Evolutionary conservation across 148 eudicot species (phyloP), one percentile per base, ranked within the genome.

Genomic region (Rhododendron vialii): DNA sequence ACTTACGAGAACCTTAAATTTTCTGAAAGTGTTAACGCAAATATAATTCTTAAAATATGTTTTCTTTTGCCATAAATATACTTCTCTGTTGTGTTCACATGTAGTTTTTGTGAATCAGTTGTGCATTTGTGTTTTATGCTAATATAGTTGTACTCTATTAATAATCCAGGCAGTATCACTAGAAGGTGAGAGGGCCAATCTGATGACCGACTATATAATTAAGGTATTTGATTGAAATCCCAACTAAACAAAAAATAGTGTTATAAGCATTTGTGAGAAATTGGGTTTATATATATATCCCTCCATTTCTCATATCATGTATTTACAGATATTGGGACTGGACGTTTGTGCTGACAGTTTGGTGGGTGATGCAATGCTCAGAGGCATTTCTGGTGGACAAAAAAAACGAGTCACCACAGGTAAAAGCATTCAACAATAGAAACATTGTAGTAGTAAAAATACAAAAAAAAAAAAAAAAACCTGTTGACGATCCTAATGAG

Each of bases 371-470:
- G 91, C 87, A 86, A 93, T 93, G 93, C 73, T 92, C 7, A 85
- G 94, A 78, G 96, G 96, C 36, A 92, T 93, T 26, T 93, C 96
- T 3, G 94, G 96, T 36, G 96, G 94, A 20, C 93, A 92, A 59
- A 91, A 87, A 82, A 93, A 93, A 71, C 87, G 96, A 41, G 91
- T 93, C 26, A 92, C 96, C 2, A 92, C 92, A 78, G 94, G 96
- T 88, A 83, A 78, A 71, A 71, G 67, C 10, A 79, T 80, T 74
- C n/a, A 84, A 13, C 59, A 5, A 71, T 24, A 24, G 11, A 63
- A 53, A 13, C 67, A 61, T 61, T 57, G 63, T 61, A 41, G 45
- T 41, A 41, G 45, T 41, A 41, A 41, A 38, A 38, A 36, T 36
- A 36, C 41, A 38, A 38, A 38, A 38, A 38, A 38, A 41, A 41